Evolutionary conservation across 805 yeast genomes (phyloP), one percentile per base, ranked within the genome.

Genomic region (Candida stauntonica): DNA sequence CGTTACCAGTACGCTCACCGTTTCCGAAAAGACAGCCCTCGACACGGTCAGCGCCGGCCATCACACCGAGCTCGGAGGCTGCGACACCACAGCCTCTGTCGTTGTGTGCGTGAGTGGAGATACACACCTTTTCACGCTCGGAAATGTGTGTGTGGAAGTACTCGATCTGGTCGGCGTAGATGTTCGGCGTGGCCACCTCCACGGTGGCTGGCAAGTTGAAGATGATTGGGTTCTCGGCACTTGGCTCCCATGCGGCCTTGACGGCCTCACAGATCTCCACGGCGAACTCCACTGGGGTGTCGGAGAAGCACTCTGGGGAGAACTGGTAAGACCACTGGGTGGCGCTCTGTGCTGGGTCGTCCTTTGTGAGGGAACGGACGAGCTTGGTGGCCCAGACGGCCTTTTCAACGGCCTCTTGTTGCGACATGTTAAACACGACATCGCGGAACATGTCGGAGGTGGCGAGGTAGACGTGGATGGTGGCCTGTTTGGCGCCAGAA

Each of bases 71-170:
- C 60, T 82, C 91, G 32, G 86, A 70, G 18, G 91, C 91, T 31
- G 91, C 91, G 39, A 82, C 88, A 56, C 86, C 88, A 58, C 86
- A 81, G 16, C 91, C 91, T 62, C 91, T 73, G 58, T 82, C 91
- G 54, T 82, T 82, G 62, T 82, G 91, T 45, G 84, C 75, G 55
- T 82, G 91, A 13, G 81, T 72, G 17, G 88, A 81, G 42, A 82
- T 75, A 45, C 79, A 66, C 29, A 81, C 75, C 52, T 79, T 81
- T 55, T 81, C 87, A 60, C 89, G 73, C 55, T 82, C 86, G 36
- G 77, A 58, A 38, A 82, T 81, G 54, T 81, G 72, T 36, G 70
- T 76, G 46, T 79, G 72, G 61, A 82, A 82, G 54, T 80, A 82
- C 61, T 82, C 91, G 48, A 82, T 75, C 64, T 82, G 88, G 62